Conservation (phyloP, 1,284 basidiomycete genomes). For the Mrakiaceae sp. region DNA sequence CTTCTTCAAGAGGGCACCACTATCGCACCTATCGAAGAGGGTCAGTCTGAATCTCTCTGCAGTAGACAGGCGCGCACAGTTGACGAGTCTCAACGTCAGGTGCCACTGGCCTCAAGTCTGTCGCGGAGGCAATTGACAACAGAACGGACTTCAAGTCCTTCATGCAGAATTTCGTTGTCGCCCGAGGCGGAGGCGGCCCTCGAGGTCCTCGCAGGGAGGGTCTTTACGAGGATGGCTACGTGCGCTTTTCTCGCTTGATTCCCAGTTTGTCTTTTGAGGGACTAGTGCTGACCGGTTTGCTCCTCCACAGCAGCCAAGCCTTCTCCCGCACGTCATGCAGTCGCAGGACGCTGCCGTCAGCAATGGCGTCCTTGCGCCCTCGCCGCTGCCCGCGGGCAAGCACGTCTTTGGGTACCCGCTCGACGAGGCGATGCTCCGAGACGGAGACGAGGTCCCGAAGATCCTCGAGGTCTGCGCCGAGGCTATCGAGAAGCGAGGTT, state of each 20-base stretch:
- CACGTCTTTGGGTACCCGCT: constrained; percentile 84
- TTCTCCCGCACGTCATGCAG: constrained; percentile 30
- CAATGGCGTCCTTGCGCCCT: constrained; percentile 13
- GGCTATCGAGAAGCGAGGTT: constrained; percentile 76
- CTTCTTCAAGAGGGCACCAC: constrained; percentile 78
- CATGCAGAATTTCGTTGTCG: constrained; percentile 90
- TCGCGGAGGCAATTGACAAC: constrained; percentile 87
- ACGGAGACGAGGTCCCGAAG: constrained; percentile 76
- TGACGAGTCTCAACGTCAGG: constrained; percentile 7
- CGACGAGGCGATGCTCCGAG: constrained; percentile 78
- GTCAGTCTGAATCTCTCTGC: constrained; percentile 27
- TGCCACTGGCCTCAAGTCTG: constrained; percentile 69
- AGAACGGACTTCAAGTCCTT: constrained; percentile 87
- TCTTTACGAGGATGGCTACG: constrained; percentile 74
- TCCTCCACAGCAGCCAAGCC: constrained; percentile 24
- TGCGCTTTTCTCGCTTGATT: constrained; percentile 37
- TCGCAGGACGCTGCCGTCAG: constrained; percentile 17
- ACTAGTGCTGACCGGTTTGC: constrained; percentile 43
- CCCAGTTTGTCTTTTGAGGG: constrained; percentile 54
- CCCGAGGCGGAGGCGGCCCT: constrained; percentile 48
- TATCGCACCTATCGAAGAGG: constrained; percentile 60
- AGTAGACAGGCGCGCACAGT: neutral
- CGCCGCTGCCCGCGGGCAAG: constrained; percentile 13
- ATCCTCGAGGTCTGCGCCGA: constrained; percentile 82
- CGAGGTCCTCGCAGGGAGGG: constrained; percentile 66